phyloP scores from a whole-genome alignment of 2,329 filamentous ascomycete species.

The Ambrosiella xylebori region DNA sequence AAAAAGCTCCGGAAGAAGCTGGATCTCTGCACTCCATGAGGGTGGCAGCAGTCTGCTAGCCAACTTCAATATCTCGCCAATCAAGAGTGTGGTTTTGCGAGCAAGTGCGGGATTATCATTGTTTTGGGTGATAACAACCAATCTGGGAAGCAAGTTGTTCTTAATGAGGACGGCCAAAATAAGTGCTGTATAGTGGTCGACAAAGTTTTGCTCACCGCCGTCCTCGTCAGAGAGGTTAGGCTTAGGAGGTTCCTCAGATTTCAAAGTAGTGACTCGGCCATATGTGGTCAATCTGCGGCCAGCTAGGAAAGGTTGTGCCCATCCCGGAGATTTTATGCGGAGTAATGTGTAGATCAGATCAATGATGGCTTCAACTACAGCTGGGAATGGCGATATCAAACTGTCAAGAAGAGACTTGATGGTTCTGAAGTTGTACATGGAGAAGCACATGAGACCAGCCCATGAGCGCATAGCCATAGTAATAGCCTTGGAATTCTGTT shows the following conservation, averaged over 20 bases:
- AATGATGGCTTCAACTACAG: slow-evolving; percentile 57
- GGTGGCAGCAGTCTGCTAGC: slow-evolving; percentile 71
- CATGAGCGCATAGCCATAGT: slow-evolving; percentile 81
- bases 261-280: slow-evolving; percentile 77
- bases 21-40: slow-evolving; percentile 66
- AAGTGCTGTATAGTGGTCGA: slow-evolving; percentile 86
- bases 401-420: slow-evolving; percentile 61
- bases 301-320: slow-evolving; percentile 90
- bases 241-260: slow-evolving; percentile 34
- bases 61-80: slow-evolving; percentile 82
- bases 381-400: slow-evolving; percentile 38
- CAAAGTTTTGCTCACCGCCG: slow-evolving; percentile 61
- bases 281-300: slow-evolving; percentile 88
- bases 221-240: slow-evolving; percentile 43
- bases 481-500: slow-evolving; percentile 83
- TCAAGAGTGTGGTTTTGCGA: slow-evolving; percentile 74
- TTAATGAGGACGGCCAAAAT: slow-evolving; percentile 73
- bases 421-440: slow-evolving; percentile 74
- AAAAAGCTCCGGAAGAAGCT: slow-evolving; percentile 76
- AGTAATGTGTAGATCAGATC: slow-evolving; percentile 68
- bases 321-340: slow-evolving; percentile 81
- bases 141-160: slow-evolving; percentile 49
- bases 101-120: slow-evolving; percentile 53
- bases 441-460: slow-evolving; percentile 77
- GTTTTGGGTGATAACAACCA: slow-evolving; percentile 49